These are phyloP conservation scores for Plasmodium coatneyi DNA, from an alignment of 169 alveolate species.

Conservation along the genomic window DNA sequence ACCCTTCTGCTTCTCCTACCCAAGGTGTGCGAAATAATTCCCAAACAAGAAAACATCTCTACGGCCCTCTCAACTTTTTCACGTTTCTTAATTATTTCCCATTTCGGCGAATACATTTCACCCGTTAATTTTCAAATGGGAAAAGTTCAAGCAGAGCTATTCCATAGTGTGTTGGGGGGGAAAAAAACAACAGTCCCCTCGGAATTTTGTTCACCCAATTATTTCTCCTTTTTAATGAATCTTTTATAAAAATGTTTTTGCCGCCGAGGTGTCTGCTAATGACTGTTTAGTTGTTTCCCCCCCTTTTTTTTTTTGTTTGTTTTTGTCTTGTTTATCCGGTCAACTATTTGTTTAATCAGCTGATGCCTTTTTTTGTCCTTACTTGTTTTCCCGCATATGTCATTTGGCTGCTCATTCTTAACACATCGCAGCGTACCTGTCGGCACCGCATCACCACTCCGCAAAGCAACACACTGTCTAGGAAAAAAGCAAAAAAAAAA, in stretches of 20 bases:
- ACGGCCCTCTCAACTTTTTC: background rate
- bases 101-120: background rate
- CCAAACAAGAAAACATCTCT: background rate
- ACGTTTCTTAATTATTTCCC: background rate
- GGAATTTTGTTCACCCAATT: background rate
- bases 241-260: background rate
- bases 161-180: background rate
- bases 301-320: background rate
- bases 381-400: background rate
- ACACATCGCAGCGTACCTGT: background rate
- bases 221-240: background rate
- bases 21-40: background rate
- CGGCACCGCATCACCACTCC: background rate
- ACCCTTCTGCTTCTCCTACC: background rate
- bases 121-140: background rate
- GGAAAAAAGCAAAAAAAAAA: background rate
- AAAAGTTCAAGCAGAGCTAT: background rate
- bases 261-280: background rate
- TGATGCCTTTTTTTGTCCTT: background rate
- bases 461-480: background rate
- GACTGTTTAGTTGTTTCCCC: background rate
- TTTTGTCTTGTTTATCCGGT: background rate
- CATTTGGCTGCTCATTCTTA: background rate
- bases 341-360: background rate
- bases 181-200: background rate